A percentile compares a stretch with the other conserved stretches of the same genome.
These are phyloP conservation scores for Coniochaeta sp. DNA, from an alignment of 2,329 filamentous ascomycete species.

Conservation along the genomic window DNA sequence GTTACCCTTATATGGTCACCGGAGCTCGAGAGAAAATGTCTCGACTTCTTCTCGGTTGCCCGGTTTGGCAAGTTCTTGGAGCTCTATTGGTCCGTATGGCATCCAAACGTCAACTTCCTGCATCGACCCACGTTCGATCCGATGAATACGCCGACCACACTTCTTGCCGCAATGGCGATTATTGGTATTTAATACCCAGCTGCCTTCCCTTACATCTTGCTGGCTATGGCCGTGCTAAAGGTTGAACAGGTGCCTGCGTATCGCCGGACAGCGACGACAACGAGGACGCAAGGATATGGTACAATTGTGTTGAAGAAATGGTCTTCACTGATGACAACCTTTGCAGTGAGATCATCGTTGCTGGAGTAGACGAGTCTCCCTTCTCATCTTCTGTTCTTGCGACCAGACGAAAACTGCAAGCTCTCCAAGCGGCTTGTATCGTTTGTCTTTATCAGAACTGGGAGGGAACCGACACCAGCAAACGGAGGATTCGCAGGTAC, in stretches of 20 bases:
- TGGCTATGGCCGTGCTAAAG: background rate
- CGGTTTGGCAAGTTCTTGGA: slow-evolving; percentile 22
- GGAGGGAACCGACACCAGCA: slow-evolving; percentile 25
- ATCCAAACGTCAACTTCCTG: slow-evolving; percentile 26
- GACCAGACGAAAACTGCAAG: slow-evolving; percentile 20
- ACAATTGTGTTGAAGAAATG: slow-evolving; percentile 29
- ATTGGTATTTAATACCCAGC: slow-evolving; percentile 16
- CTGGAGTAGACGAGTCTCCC: slow-evolving; percentile 4
- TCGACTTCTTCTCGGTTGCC: slow-evolving; percentile 17
- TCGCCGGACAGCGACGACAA: slow-evolving; percentile 22
- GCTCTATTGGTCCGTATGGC: slow-evolving; percentile 28
- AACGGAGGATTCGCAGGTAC: slow-evolving; percentile 25
- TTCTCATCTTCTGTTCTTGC: slow-evolving; percentile 7
- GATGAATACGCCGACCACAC: slow-evolving; percentile 17
- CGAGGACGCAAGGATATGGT: slow-evolving; percentile 24
- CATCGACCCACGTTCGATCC: slow-evolving; percentile 27
- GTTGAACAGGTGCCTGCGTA: slow-evolving; percentile 16
- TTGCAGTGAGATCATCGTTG: slow-evolving; percentile 18
- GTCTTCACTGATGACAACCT: slow-evolving; percentile 28
- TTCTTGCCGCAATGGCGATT: slow-evolving; percentile 26
- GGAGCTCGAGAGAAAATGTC: slow-evolving; percentile 17
- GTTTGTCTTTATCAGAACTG: slow-evolving; percentile 31
- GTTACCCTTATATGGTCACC: slow-evolving; percentile 25
- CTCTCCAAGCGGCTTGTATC: slow-evolving; percentile 27
- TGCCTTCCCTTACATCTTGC: background rate